phyloP scores from a whole-genome alignment of 441 rosid species.

The Rhodomyrtus psidioides region DNA sequence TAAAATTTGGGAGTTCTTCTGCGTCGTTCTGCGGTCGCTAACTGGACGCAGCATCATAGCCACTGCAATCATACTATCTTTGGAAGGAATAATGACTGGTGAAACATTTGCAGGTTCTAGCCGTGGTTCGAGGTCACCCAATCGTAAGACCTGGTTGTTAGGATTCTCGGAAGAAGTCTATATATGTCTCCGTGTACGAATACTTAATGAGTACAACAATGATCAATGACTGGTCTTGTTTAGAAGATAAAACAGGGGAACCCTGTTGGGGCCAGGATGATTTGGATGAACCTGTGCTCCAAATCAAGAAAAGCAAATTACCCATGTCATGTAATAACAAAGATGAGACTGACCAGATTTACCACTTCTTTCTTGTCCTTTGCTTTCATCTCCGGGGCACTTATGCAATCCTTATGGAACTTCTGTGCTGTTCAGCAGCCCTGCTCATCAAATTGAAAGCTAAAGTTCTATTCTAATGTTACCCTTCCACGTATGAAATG shows the following conservation, averaged over 20 bases:
- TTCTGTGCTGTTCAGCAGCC: background rate
- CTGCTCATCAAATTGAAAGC: background rate
- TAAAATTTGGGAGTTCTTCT: background rate
- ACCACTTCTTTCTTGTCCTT: background rate
- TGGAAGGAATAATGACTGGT: background rate
- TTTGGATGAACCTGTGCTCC: background rate
- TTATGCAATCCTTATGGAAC: background rate
- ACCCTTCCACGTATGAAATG: background rate
- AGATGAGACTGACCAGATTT: background rate
- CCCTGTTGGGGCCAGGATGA: background rate
- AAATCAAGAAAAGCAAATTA: background rate
- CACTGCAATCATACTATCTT: background rate
- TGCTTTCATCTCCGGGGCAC: background rate
- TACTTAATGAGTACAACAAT: background rate
- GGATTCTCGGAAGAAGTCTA: background rate
- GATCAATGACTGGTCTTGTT: background rate
- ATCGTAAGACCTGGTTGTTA: conserved; percentile 4
- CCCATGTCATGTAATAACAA: background rate
- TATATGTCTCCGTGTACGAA: background rate
- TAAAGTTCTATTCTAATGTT: background rate
- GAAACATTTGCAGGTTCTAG: conserved; percentile 28
- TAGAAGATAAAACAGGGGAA: background rate
- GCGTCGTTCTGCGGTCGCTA: background rate
- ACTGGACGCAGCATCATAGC: background rate
- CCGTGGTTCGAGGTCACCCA: conserved; percentile 36